Conservation (phyloP, 164 flowering plant species). For the Vitis riparia region DNA sequence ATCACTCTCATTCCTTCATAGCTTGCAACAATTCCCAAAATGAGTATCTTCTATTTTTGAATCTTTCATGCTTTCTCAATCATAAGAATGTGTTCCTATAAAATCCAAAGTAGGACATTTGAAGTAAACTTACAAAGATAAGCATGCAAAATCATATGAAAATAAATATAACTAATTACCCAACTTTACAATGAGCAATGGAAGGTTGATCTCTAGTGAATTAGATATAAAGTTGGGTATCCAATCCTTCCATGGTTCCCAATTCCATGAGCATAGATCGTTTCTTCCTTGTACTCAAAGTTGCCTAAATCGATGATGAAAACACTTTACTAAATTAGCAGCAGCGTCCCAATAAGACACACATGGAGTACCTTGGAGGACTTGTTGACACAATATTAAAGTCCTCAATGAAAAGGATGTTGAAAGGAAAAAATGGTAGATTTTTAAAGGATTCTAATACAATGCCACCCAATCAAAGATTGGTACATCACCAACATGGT, state of each 20-base stretch:
- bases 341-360: no score
- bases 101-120: constrained; percentile 7
- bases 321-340: no score
- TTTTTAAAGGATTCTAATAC: no score
- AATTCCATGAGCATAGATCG: constrained; percentile 66
- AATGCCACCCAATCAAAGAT: no score
- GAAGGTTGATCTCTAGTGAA: constrained; percentile 83
- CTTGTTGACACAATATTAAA: no score
- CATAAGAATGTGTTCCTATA: constrained; percentile 66
- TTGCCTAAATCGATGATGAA: constrained; percentile 35
- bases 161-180: background rate
- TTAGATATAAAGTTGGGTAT: constrained; percentile 73
- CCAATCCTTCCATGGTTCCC: constrained; percentile 80
- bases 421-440: no score
- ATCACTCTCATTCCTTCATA: background rate
- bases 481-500: no score
- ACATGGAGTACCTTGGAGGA: no score
- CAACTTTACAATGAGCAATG: constrained; percentile 78
- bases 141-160: background rate
- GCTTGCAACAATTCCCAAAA: background rate
- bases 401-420: no score
- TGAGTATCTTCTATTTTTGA: constrained; percentile 69
- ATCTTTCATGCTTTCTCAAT: constrained; percentile 84
- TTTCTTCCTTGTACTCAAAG: constrained; percentile 54
- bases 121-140: background rate